Base-by-base conservation (phyloP, 2,329 filamentous ascomycete species). In the Incumbomyces lentus region DNA sequence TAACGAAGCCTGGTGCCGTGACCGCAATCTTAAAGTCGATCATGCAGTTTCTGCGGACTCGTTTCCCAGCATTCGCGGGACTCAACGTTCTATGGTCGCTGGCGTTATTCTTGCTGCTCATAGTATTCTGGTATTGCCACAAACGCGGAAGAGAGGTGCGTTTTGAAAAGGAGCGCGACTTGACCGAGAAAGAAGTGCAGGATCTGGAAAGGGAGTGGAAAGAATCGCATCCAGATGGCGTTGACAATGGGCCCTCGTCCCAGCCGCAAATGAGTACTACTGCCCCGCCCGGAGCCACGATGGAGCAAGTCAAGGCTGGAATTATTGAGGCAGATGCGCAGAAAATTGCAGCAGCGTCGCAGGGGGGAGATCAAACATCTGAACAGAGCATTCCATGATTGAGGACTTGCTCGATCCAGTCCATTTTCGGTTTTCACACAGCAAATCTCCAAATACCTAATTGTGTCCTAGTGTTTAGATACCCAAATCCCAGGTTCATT, bases 41-140 rank as follows among this genome's bases (percentile, higher is more conserved):
- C 47, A 81, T 96, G 60, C 86, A 86, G 49, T 90, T 89, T 44
- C 66, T 98, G 48, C 87, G 89, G 66, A 71, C 86, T 50, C 74
- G 90, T 38, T 96, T 93, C 75, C 92, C 92, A 0, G 88, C 88
- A 1, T 82, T 95, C 52, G 78, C 95, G 51, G 89, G 89, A 11
- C 89, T 90, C 46, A 96, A 94, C 64, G 81, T 95, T 14, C 72
- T 96, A 13, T 86, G 93, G 80, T 92, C 86, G 52, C 70, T 96
- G 54, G 88, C 86, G 0, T 69, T 96, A 1, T 94, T 93, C 59
- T 86, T 96, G 46, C 74, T 96, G 13, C 76, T 98, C 47, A 92
- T 95, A 61, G 86, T 94, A 37, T 81, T 96, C 58, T 98, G 90
- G 89, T 98, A 96, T 68, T 96, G 89, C 68, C 84, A 96, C 67